Base-by-base conservation (phyloP, 768 basidiomycete genomes). In the Amanita polypyramis region DNA sequence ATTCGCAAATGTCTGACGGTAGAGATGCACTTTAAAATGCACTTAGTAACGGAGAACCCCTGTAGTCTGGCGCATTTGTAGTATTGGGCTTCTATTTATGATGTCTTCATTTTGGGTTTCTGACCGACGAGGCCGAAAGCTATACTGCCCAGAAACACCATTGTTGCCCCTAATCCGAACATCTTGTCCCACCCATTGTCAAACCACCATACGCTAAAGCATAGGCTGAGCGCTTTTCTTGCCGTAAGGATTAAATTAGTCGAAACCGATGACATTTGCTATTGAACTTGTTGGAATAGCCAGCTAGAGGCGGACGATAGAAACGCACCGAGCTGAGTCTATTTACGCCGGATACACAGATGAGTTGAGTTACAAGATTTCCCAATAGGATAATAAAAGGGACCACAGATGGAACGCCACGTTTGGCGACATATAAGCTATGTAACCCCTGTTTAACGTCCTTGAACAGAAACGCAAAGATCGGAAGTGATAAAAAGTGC, bases 261-360 rank as follows among this genome's bases (percentile, higher is more conserved):
- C 2, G 85, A 85, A 1, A 90, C 83, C 1, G 82, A 81, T 6
- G 86, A 85, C 8, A 87, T 80, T 64, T 76, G 72, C 83, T 85
- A 46, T 40, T 50, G 17, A 45, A 25, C 32, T 27, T 17, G 37
- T 35, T 52, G 41, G 32, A 20, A 45, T 21, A 0, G 21, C 12
- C 5, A 30, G 32, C 23, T 29, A 33, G 42, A 38, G 29, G 44
- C 38, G 62, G 35, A 34, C n/a, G 11, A 25, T 41, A 6, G 45
- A 19, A 10, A 65, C 84, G 23, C 50, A 90, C 87, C 47, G 87
- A 81, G n/a, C 83, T 80, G 32, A 91, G 66, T 52, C 75, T 73
- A 60, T 90, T 91, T 30, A 90, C 90, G 17, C 87, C 86, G 0
- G 84, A 77, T 3, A 90, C 81, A 56, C 90, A 93, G n/a, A 85